A percentile compares a stretch with the other conserved stretches of the same genome.
Evolutionary conservation across 2,329 filamentous ascomycete species (phyloP).

Genomic region (Scopulariopsis brevicaulis): DNA sequence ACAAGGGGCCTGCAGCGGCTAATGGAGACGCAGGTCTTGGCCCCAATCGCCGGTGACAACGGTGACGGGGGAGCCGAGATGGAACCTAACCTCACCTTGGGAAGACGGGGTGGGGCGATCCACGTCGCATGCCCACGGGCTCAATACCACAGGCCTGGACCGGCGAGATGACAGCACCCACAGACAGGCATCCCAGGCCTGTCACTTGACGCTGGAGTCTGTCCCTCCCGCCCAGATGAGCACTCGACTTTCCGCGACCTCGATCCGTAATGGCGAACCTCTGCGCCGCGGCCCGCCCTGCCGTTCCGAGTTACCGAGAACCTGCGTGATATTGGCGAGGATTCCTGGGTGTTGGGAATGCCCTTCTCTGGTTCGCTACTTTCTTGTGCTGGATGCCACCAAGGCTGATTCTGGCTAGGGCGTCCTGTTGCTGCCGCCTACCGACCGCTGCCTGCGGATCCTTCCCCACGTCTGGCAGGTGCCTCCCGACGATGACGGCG

Average conservation of each 20-base stretch:
- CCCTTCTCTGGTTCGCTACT: not conserved
- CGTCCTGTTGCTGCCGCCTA: not conserved
- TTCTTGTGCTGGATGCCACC: not conserved
- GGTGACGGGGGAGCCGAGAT: not conserved
- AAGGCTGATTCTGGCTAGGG: too few species aligned
- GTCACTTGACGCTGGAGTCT: too few species aligned
- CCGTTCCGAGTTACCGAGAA: conserved; percentile 3
- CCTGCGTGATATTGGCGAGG: not conserved
- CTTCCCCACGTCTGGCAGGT: not conserved
- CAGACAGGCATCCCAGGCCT: too few species aligned
- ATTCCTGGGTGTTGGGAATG: not conserved
- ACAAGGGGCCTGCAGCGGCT: not conserved
- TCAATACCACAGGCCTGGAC: too few species aligned
- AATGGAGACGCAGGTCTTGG: not conserved
- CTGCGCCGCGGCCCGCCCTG: not conserved
- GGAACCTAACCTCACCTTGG: too few species aligned
- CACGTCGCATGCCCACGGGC: too few species aligned
- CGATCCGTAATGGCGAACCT: not conserved
- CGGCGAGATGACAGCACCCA: too few species aligned
- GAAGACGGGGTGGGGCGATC: too few species aligned
- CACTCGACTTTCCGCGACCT: not conserved
- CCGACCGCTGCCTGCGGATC: not conserved
- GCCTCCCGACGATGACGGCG: not conserved
- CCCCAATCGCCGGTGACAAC: not conserved
- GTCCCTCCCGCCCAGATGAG: too few species aligned